Base-by-base conservation (phyloP, 2,329 filamentous ascomycete species). In the Diatrype stigma region DNA sequence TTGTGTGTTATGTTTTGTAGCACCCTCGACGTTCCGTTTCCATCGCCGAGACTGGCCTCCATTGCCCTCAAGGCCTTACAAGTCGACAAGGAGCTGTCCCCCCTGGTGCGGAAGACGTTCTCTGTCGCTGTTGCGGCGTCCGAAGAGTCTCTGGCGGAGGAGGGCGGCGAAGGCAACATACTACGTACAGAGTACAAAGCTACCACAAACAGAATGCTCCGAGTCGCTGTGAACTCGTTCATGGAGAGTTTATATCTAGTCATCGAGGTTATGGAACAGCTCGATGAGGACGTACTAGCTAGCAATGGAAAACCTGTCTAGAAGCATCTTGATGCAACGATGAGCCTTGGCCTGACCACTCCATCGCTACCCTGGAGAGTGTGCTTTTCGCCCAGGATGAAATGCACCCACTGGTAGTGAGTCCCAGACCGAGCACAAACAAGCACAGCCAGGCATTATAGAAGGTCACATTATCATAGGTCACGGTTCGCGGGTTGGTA, bases 221-320 rank as follows among this genome's bases (percentile, higher is more conserved):
- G 94, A 42, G 94, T 99, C 2, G 89, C 93, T 3, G 92, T 96
- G 51, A 97, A 97, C 72, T 90, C 91, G 10, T 96, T 96, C 70
- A 91, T 97, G 78, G 93, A 97, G 63, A 95, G 87, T 60, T 69
- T 96, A 50, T 83, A 84, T 48, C 83, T 96, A 5, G 86, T 96
- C 1, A 69, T 96, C 40, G 89, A 91, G 49, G 88, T 96, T 16
- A 96, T 96, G 88, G 85, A 89, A 69, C 87, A 95, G 67, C 71
- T 97, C 61, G 93, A 97, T 70, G 82, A 85, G 23, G 92, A 96
- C 73, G 86, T 94, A 2, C 67, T 96, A 37, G 81, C 78, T 56
- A 42, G 56, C 2, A 60, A 51, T 60, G 61, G 54, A 16, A 52
- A 38, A 26, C 21, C 51, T 26, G 40, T 45, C 47, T 58, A 35